phyloP scores from a whole-genome alignment of 2,329 filamentous ascomycete genomes.

The Neopestalotiopsis rosae region DNA sequence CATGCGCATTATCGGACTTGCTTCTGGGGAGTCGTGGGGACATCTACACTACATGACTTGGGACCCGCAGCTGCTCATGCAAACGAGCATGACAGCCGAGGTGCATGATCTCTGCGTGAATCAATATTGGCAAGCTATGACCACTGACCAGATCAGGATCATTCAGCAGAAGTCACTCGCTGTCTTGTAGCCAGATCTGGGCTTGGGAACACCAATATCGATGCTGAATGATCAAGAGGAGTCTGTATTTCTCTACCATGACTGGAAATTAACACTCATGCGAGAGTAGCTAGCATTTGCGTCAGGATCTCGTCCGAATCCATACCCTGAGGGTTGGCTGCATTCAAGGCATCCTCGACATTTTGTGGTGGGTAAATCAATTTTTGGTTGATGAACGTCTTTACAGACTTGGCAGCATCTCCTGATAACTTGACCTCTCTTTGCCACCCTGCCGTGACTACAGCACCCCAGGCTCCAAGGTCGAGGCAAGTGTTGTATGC shows the following conservation, averaged over 20 bases:
- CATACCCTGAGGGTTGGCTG: constrained; percentile 28
- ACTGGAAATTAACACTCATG: not conserved
- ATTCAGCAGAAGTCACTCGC: not conserved
- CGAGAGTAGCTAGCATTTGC: not conserved
- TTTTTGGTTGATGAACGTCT: constrained; percentile 38
- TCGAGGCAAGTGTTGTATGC: constrained; percentile 41
- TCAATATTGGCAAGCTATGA: no score
- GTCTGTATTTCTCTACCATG: not conserved
- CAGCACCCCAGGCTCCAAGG: constrained; percentile 37
- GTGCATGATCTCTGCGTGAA: not conserved
- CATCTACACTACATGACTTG: not conserved
- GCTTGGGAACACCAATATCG: not conserved
- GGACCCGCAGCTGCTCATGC: not conserved
- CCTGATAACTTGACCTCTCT: constrained; percentile 34
- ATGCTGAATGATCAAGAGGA: not conserved
- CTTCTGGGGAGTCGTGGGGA: not conserved
- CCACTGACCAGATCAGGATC: no score
- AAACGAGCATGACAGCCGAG: not conserved
- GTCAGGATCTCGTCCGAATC: constrained; percentile 1
- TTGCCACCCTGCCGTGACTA: constrained; percentile 38
- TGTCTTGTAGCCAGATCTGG: not conserved
- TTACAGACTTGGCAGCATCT: constrained; percentile 36
- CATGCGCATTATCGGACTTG: not conserved
- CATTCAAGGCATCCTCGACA: constrained; percentile 27
- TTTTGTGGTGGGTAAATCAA: constrained; percentile 40